Base-by-base conservation (phyloP, 75 land plant genomes). In the Selaginella tamariscina region DNA sequence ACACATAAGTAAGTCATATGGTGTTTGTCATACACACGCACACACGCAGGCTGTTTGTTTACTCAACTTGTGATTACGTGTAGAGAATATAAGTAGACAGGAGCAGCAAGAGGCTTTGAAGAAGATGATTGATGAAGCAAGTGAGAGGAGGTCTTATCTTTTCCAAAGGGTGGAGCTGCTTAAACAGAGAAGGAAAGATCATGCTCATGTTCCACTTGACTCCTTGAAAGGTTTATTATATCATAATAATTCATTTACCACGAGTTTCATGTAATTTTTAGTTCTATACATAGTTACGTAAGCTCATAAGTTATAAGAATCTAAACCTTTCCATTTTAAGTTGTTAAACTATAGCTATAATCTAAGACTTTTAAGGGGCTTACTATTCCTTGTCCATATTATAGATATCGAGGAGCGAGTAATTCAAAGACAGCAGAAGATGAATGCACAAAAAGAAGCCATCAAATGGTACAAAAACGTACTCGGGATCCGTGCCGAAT, bases 51-150 rank as follows among this genome's bases (percentile, higher is more conserved):
- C n/a, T n/a, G n/a, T n/a, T n/a, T n/a, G n/a, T n/a, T n/a, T n/a
- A n/a, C n/a, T 39, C 49, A 5, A 39, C 5, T 39, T 5, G 49
- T 39, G 49, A 15, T 39, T 39, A 15, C 15, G 49, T 39, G 15
- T 15, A 59, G 62, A 59, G 21, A 27, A 2, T 59, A 59, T 9
- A 8, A 9, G 8, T 21, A 8, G 62, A n/a, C 8, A 59, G 26
- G 18, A 59, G 26, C 24, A 59, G 23, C 24, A 23, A 5, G 62
- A 59, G 26, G 21, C 62, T 21, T 23, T 26, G 26, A 59, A 59
- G 62, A 59, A 27, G 26, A 59, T 59, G 62, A 59, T 59, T n/a
- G 62, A 59, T 2, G n/a, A 59, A 59, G 62, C 23, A 59, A 21
- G 23, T 9, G 62, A 59, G 21, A 59, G 8, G 27, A 23, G 21